These are phyloP conservation scores for Ogataea paradorogensis DNA, from an alignment of 805 yeast species.

Conservation along the genomic window DNA sequence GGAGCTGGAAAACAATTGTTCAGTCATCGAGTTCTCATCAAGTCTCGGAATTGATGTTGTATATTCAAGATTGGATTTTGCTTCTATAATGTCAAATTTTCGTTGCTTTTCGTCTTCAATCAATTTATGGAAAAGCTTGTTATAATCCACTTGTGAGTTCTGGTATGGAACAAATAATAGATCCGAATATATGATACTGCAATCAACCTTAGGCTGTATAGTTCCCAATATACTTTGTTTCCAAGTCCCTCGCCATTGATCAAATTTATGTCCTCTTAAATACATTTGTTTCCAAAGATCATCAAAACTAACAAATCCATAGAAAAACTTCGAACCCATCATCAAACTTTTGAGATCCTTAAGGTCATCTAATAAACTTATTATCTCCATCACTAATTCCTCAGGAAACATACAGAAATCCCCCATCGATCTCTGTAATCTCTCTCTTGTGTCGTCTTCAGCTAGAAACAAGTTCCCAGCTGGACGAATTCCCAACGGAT, in stretches of 20 bases:
- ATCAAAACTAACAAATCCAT: constrained; percentile 72
- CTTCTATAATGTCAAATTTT: background rate
- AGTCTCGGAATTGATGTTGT: constrained; percentile 45
- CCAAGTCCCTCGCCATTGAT: constrained; percentile 80
- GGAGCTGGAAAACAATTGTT: constrained; percentile 39
- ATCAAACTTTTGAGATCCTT: constrained; percentile 50
- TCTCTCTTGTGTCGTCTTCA: constrained; percentile 15
- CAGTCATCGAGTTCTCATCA: constrained; percentile 40
- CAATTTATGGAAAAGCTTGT: constrained; percentile 43
- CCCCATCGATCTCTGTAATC: constrained; percentile 48
- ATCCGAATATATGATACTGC: constrained; percentile 67
- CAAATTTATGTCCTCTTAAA: constrained; percentile 27
- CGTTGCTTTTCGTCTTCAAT: constrained; percentile 42
- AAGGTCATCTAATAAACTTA: constrained; percentile 47
- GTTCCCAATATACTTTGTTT: constrained; percentile 51
- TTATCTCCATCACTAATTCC: constrained; percentile 54
- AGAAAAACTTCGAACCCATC: constrained; percentile 61
- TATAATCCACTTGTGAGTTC: constrained; percentile 68
- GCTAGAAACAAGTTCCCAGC: constrained; percentile 53
- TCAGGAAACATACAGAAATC: constrained; percentile 52
- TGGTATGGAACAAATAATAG: constrained; percentile 79
- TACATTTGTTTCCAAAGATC: constrained; percentile 76
- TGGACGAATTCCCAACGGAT: constrained; percentile 75
- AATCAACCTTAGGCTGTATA: constrained; percentile 43
- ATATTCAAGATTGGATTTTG: constrained; percentile 11